phyloP scores from a whole-genome alignment of 129 eudicot species.

The Artemisia annua region DNA sequence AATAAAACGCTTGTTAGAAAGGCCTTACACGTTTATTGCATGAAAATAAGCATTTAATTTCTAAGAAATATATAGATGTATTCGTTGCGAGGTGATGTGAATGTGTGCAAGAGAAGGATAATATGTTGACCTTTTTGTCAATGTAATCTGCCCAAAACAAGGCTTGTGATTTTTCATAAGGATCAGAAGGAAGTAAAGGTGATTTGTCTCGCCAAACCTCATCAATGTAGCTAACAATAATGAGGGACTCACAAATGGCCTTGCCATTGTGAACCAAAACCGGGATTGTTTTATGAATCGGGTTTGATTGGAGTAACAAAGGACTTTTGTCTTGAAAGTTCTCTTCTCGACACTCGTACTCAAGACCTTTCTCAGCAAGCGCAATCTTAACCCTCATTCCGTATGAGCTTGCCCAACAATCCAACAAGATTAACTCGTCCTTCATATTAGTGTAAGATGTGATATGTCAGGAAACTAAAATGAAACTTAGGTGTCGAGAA shows the following conservation, averaged over 20 bases:
- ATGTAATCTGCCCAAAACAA: constrained; percentile 44
- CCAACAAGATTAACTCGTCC: constrained; percentile 26
- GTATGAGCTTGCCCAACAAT: constrained; percentile 35
- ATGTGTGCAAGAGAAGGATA: neutral
- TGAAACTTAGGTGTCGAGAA: neutral
- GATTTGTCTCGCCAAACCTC: constrained; percentile 30
- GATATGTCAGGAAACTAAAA: neutral
- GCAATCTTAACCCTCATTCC: constrained; percentile 42
- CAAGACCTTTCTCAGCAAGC: constrained; percentile 32
- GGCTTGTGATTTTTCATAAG: constrained; percentile 33
- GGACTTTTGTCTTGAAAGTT: constrained; percentile 32
- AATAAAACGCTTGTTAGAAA: neutral
- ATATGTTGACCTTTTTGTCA: constrained; percentile 31
- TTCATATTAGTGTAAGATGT: constrained; percentile 17
- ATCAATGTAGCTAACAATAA: constrained; percentile 35
- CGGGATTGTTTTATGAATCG: constrained; percentile 34
- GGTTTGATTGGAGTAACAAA: constrained; percentile 33
- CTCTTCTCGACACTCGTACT: constrained; percentile 34
- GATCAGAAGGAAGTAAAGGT: constrained; percentile 32
- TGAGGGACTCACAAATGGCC: constrained; percentile 38
- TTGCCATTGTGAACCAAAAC: constrained; percentile 36
- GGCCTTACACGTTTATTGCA: neutral
- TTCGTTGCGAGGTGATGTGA: neutral
- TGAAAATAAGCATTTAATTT: neutral
- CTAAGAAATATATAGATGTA: neutral